A percentile compares a stretch with the other conserved stretches of the same genome.
These are phyloP conservation scores for Blastocystis sp. DNA, from an alignment of 352 stramenopile genomes.

Conservation along the genomic window DNA sequence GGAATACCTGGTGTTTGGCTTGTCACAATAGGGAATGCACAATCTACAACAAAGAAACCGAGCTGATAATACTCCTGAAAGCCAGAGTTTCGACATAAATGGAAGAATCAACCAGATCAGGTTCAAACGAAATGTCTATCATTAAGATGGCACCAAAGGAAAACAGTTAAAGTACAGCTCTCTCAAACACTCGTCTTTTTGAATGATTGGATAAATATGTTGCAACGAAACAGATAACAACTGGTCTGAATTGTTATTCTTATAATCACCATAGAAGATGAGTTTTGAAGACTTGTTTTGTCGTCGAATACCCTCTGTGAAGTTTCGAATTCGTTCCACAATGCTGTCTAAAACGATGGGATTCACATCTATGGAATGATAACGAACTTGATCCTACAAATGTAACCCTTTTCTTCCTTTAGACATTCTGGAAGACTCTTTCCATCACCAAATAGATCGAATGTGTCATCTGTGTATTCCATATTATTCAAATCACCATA, in stretches of 20 bases:
- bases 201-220: background rate
- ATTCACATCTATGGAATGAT: background rate
- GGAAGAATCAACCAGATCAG: background rate
- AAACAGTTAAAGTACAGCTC: slow-evolving; percentile 11
- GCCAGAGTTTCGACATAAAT: too few relatives aligned
- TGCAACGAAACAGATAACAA: background rate
- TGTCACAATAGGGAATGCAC: background rate
- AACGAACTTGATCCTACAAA: background rate
- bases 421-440: background rate
- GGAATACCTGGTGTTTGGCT: too few relatives aligned
- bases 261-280: background rate
- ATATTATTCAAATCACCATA: background rate
- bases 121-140: background rate
- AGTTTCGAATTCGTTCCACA: background rate
- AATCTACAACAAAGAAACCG: background rate
- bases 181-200: background rate
- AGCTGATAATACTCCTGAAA: too few relatives aligned
- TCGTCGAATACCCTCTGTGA: background rate
- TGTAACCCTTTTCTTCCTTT: background rate
- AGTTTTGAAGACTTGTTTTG: background rate
- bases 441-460: background rate
- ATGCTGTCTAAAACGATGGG: background rate
- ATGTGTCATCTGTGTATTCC: background rate
- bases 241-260: background rate
- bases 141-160: background rate